Evolutionary conservation across 148 eudicot genomes (phyloP).

Genomic region (Spergularia marina): DNA sequence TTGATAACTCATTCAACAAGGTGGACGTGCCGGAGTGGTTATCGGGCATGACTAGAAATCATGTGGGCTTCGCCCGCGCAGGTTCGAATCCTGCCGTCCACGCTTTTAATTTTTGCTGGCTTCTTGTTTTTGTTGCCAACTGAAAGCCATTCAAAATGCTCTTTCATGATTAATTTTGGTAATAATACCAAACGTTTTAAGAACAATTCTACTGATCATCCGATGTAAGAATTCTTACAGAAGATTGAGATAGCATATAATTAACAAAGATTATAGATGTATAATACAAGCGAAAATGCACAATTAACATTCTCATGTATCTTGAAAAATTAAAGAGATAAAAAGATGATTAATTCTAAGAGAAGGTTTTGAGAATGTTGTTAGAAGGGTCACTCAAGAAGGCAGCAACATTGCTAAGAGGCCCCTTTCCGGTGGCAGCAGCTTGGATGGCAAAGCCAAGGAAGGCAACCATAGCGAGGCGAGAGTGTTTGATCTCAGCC

Average conservation of each 20-base stretch:
- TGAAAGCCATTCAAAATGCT: too few species aligned
- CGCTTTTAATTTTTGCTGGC: constrained; percentile 14
- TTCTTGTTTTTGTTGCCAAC: too few species aligned
- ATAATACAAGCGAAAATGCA: constrained; percentile 13
- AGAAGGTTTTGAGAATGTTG: constrained; percentile 43
- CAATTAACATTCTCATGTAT: constrained; percentile 9
- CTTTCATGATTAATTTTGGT: too few species aligned
- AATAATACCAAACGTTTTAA: too few species aligned
- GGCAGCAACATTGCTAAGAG: constrained; percentile 85
- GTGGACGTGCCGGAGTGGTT: constrained; percentile 99
- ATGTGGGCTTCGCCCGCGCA: constrained; percentile 95
- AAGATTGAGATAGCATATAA: too few species aligned
- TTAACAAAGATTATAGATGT: too few species aligned
- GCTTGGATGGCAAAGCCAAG: constrained; percentile 92
- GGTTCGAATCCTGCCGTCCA: constrained; percentile 75
- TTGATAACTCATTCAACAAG: too few species aligned
- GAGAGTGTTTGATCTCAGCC: constrained; percentile 94
- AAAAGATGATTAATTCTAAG: constrained; percentile 21
- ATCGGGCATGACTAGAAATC: constrained; percentile 99
- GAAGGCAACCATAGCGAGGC: constrained; percentile 89
- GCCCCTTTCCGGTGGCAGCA: constrained; percentile 94
- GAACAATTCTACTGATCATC: too few species aligned
- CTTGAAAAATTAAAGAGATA: neutral
- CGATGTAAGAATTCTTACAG: too few species aligned
- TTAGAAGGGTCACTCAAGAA: constrained; percentile 80